Base-by-base conservation (phyloP, 805 yeast species). In the Wickerhamiella allomyrinae region DNA sequence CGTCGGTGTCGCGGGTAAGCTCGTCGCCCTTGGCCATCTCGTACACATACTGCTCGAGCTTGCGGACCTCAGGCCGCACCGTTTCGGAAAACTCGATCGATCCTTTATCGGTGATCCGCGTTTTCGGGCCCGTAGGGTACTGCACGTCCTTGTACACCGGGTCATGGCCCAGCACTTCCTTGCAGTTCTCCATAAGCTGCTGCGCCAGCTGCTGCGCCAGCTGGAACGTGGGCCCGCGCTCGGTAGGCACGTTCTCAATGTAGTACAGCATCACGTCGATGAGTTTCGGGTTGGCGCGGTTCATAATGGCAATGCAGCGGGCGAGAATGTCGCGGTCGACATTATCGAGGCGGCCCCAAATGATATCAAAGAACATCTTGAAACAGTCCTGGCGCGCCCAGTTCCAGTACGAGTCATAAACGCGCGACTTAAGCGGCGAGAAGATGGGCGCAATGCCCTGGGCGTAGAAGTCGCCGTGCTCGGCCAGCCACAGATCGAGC, bases 321-420 rank as follows among this genome's bases (percentile, higher is more conserved):
- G 89, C 76, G 48, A 91, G 94, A 49, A 93, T 86, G 68, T 91
- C 95, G 62, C 98, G 77, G 63, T 91, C 97, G 51, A 91, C 81
- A 46, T 84, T 79, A 48, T 86, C 76, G 49, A 81, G 73, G 50
- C 83, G 79, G 62, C 98, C 98, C 63, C 91, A 93, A 54, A 91
- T 86, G 56, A 91, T 86, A 65, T 91, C 96, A 60, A 75, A 91
- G 68, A 83, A 91, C 84, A 91, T 79, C 39, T 86, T 76, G 54
- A 91, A 69, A 47, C 91, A 82, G 61, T 91, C 95, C 70, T 91
- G 98, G 65, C 96, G 83, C 38, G 97, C 96, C 98, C 98, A 91
- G 66, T 93, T 93, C 98, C 98, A 91, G 66, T 87, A 86, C 19
- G 96, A 86, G 66, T 91, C 97, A 63, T 89, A 91, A 42, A 80